Conservation (phyloP, 129 eudicot species). For the Ambrosia artemisiifolia region DNA sequence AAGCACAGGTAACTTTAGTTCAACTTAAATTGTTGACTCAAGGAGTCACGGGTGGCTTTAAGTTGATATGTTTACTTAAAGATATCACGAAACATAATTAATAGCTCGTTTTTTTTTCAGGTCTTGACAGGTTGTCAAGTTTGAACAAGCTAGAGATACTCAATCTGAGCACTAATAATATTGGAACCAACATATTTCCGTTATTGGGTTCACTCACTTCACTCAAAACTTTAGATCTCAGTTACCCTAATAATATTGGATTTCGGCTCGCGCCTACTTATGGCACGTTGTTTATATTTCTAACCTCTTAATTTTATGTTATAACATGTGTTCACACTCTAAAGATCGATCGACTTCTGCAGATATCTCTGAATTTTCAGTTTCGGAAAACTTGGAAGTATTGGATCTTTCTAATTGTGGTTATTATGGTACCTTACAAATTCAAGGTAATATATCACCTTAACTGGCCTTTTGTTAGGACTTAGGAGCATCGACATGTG, state of each 20-base stretch:
- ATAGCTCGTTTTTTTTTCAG: not conserved
- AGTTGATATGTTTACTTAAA: not conserved
- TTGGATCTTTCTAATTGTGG: not conserved
- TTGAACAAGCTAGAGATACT: conserved; percentile 3
- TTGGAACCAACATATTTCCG: not conserved
- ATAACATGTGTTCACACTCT: not conserved
- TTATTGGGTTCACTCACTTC: conserved; percentile 12
- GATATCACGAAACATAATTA: not conserved
- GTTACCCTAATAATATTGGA: too few species aligned
- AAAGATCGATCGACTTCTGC: not conserved
- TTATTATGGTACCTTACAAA: conserved; percentile 9
- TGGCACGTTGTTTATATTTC: not conserved
- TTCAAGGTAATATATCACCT: conserved; percentile 9
- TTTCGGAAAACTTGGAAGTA: conserved; percentile 5
- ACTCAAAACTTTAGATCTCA: not conserved
- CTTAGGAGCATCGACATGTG: not conserved
- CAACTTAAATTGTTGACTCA: too few species aligned
- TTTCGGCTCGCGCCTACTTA: too few species aligned
- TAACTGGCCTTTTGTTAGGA: too few species aligned
- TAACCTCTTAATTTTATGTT: not conserved
- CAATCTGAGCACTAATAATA: not conserved
- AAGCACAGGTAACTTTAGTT: not conserved
- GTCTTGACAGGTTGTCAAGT: conserved; percentile 6
- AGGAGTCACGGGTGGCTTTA: too few species aligned
- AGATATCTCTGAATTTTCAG: not conserved